Conservation (phyloP, 2,329 filamentous ascomycete genomes). For the Xylariaceae sp. region DNA sequence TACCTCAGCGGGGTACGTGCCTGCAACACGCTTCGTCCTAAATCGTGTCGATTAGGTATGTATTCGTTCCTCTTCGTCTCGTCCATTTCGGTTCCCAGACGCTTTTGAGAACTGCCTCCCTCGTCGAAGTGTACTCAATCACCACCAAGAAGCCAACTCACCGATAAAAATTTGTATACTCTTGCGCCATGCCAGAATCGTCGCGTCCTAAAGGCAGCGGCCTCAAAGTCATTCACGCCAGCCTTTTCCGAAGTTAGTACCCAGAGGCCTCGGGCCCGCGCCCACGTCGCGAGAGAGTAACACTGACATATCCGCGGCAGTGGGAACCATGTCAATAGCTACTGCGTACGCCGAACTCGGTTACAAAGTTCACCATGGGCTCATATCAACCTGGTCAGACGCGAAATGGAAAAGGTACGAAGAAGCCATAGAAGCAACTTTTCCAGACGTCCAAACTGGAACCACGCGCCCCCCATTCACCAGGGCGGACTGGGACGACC, state of each 20-base stretch:
- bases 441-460: background rate
- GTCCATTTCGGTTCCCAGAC: no score
- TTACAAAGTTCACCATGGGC: conserved; percentile 17
- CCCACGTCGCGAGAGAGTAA: no score
- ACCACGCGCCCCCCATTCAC: conserved; percentile 4
- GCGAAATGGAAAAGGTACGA: conserved; percentile 16
- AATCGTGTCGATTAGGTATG: no score
- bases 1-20: no score
- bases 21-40: no score
- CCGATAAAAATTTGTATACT: background rate
- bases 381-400: background rate
- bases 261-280: no score
- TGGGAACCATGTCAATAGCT: conserved; percentile 22
- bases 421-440: conserved; percentile 12
- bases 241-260: conserved; percentile 11
- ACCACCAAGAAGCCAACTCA: no score
- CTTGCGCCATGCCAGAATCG: conserved; percentile 6
- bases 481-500: conserved; percentile 10
- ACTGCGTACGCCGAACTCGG: conserved; percentile 20
- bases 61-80: no score
- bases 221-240: conserved; percentile 14
- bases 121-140: no score
- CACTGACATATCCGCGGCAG: conserved; percentile 7
- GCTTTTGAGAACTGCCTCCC: no score
- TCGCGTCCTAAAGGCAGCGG: conserved; percentile 7